Evolutionary conservation across 1,284 basidiomycete genomes (phyloP), one percentile per base, ranked within the genome.

Genomic region (Cryptococcus sp.): DNA sequence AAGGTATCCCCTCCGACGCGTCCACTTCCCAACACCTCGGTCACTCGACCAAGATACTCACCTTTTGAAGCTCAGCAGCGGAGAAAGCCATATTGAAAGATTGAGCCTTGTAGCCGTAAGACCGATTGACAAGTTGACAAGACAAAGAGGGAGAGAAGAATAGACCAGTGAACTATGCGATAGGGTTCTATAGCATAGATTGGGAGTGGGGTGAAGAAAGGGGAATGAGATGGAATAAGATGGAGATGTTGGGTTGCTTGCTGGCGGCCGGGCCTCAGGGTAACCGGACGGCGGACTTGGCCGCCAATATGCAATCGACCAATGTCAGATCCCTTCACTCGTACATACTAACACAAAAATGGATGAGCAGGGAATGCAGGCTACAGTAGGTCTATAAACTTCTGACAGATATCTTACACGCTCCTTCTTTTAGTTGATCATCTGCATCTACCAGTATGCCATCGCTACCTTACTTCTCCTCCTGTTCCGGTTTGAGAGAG

Each of bases 1-100:
- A 10, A n/a, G 10, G n/a, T 41, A 10, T 41, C n/a, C 38, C 38
- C 38, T 10, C 10, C 10, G 10, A 41, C n/a, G 10, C 10, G 10
- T 10, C 38, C n/a, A 10, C 10, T 10, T 41, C 38, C 38, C 38
- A 41, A 10, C 38, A 10, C 38, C 10, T 41, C 38, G 38, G n/a
- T 41, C n/a, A 10, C 38, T 41, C 38, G 10, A n/a, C 10, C 10
- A 10, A 41, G 10, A 0, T 15, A 65, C 72, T 51, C 51, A 77
- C 77, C 73, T 76, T 77, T 60, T 78, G 76, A 49, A 78, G 73
- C 57, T 78, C 77, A 63, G 76, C 76, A 67, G 76, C 77, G 55
- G 74, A 72, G 56, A 78, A 65, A 65, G 72, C 67, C 73, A 76
- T 76, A 31, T 49, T 67, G 58, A 35, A 46, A 50, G 37, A 49